Base-by-base conservation (phyloP, 352 stramenopile genomes). In the Phytophthora litchii region DNA sequence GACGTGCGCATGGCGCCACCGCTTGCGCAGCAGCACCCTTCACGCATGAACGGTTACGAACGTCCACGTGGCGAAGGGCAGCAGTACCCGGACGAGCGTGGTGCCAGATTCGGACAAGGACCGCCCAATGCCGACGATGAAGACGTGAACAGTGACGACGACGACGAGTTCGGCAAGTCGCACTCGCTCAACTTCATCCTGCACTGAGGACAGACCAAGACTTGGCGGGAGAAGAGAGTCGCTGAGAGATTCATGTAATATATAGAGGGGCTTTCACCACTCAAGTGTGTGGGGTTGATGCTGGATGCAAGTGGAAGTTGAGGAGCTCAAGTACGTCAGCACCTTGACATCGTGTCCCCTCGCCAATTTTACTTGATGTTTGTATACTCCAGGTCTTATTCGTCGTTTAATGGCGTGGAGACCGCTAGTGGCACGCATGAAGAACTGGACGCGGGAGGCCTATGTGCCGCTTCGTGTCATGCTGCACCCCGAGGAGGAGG, bases 171-270 rank as follows among this genome's bases (percentile, higher is more conserved):
- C 43, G 79, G 56, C 38, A 92, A 92, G 69, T 87, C 77, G 40
- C 83, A 92, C 64, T 91, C 83, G 57, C 77, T 92, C 59, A 91
- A 92, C 72, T 92, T 89, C 44, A 92, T 92, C 32, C 63, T 92
- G 59, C 81, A 91, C 70, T 92, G 60, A 70, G 10, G 16, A 31
- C 37, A 48, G 34, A 49, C 31, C 8, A 56, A 51, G 10, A 6
- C 34, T 35, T 36, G 51, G 14, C 17, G 21, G 19, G n/a, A 54
- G 38, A 27, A 36, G 36, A 61, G 29, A 32, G 41, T 29, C 50
- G 43, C 25, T 6, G 31, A 34, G 23, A 60, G 20, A 46, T 62
- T 61, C 58, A 41, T 66, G 64, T 72, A 72, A 67, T 56, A 64
- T 72, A 72, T 38, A 45, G 48, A 60, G 57, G 49, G 50, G 58